A percentile compares a stretch with the other conserved stretches of the same genome.
Conservation (phyloP, 129 eudicot genomes). For the Kitagawia praeruptora region DNA sequence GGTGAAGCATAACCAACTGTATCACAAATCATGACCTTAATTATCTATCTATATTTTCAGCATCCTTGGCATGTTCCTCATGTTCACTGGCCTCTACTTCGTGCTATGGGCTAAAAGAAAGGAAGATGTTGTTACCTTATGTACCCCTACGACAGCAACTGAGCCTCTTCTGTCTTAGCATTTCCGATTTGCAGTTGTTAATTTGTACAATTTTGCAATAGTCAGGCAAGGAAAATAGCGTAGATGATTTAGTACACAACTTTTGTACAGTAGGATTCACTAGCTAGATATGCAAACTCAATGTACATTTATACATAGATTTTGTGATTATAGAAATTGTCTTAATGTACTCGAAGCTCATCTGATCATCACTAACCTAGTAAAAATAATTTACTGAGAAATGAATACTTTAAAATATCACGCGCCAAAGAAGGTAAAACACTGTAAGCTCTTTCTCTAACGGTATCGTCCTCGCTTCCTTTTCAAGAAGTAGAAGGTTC, state of each 20-base stretch:
- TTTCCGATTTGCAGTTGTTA: neutral
- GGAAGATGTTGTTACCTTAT: constrained; percentile 24
- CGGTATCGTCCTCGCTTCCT: too few relatives aligned
- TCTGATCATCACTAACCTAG: too few relatives aligned
- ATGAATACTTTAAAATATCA: too few relatives aligned
- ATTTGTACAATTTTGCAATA: neutral
- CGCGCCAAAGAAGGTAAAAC: too few relatives aligned
- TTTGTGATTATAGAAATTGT: neutral
- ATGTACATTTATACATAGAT: neutral
- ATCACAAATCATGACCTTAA: neutral
- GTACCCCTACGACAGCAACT: neutral
- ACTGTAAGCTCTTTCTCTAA: too few relatives aligned
- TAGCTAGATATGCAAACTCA: neutral
- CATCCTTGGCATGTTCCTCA: constrained; percentile 51
- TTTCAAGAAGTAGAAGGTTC: too few relatives aligned
- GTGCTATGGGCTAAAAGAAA: constrained; percentile 79
- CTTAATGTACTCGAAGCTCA: too few relatives aligned
- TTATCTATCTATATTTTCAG: constrained; percentile 20
- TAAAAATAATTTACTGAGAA: too few relatives aligned
- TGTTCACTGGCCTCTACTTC: constrained; percentile 61
- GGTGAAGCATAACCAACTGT: neutral
- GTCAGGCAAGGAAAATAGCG: neutral
- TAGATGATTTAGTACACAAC: neutral
- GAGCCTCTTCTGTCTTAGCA: constrained; percentile 41
- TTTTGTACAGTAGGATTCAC: neutral